Percentiles rank a stretch among this genome's conserved stretches.
Conservation (phyloP, 2,329 filamentous ascomycete species). For the Massarina eburnea region DNA sequence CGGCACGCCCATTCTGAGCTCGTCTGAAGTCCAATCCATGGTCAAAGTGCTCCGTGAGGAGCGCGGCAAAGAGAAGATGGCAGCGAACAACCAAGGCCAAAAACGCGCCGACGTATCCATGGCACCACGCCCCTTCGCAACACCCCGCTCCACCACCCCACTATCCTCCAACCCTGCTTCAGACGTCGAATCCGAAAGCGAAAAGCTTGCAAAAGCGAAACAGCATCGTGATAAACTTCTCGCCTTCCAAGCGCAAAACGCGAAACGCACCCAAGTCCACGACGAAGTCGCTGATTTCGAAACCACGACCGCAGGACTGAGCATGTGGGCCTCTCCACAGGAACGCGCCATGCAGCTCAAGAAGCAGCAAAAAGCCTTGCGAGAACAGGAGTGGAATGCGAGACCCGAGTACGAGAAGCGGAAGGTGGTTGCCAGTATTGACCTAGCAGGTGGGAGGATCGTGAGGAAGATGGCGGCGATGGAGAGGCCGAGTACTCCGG, state of each 20-base stretch:
- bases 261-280: conserved; percentile 77
- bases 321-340: conserved; percentile 81
- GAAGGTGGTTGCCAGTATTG: conserved; percentile 80
- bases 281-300: conserved; percentile 82
- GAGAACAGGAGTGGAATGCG: conserved; percentile 85
- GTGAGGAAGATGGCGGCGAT: conserved; percentile 67
- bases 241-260: conserved; percentile 82
- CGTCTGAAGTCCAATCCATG: conserved; percentile 79
- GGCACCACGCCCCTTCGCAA: conserved; percentile 61
- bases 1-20: conserved; percentile 69
- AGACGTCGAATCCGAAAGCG: conserved; percentile 51
- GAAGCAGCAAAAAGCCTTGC: conserved; percentile 77
- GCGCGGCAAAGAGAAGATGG: conserved; percentile 83
- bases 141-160: conserved; percentile 35
- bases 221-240: conserved; percentile 81
- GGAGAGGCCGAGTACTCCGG: conserved; percentile 57
- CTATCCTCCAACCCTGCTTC: conserved; percentile 40
- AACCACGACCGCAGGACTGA: conserved; percentile 61
- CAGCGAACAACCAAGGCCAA: conserved; percentile 72
- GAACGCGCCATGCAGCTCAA: conserved; percentile 83
- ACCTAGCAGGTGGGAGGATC: conserved; percentile 75
- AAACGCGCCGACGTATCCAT: conserved; percentile 66
- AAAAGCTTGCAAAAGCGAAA: conserved; percentile 68
- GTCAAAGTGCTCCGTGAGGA: conserved; percentile 81
- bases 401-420: conserved; percentile 87